Base-by-base conservation (phyloP, 352 stramenopile genomes). In the Phytophthora crassamura region DNA sequence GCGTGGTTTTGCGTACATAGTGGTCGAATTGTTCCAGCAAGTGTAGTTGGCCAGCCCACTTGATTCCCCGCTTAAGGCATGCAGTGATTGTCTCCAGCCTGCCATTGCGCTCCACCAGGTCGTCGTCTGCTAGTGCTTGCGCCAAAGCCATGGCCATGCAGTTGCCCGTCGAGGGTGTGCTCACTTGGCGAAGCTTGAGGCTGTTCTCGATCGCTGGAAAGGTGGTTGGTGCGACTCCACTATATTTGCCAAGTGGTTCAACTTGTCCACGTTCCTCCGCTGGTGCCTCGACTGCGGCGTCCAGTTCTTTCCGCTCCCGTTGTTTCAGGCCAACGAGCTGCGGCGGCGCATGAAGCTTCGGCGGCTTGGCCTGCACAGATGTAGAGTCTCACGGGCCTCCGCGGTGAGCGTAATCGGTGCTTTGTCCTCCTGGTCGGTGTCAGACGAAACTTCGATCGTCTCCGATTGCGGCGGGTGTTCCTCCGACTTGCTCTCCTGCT, bases 71-170 rank as follows among this genome's bases (percentile, higher is more conserved):
- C 12, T 57, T 52, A 2, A 64, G 25, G 2, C 10, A 2, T 8
- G 36, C 16, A 25, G 40, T 61, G 2, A 45, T 25, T 9, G 12
- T 14, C 16, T 56, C 56, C 5, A 64, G 9, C 2, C 11, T 36
- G 3, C 33, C 15, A 14, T 57, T 38, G 25, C 32, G 8, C 1
- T 12, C 50, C 2, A 22, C 49, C 12, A 67, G 25, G 7, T 60
- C 28, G 15, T 55, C n/a, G 22, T 67, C 22, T 0, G 16, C 35
- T 4, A 50, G 9, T 0, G 36, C 59, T 9, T 67, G 59, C 4
- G 42, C 59, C 0, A 67, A 12, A 0, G 59, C 50, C 50, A 61
- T 60, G 1, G 45, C 50, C 50, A 61, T 56, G 14, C 39, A 65
- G 10, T 65, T 65, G 18, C 42, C 2, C 52, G 41, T 38, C 25